phyloP scores from a whole-genome alignment of 1,139 yeast species.

The Blastobotrys serpentis region DNA sequence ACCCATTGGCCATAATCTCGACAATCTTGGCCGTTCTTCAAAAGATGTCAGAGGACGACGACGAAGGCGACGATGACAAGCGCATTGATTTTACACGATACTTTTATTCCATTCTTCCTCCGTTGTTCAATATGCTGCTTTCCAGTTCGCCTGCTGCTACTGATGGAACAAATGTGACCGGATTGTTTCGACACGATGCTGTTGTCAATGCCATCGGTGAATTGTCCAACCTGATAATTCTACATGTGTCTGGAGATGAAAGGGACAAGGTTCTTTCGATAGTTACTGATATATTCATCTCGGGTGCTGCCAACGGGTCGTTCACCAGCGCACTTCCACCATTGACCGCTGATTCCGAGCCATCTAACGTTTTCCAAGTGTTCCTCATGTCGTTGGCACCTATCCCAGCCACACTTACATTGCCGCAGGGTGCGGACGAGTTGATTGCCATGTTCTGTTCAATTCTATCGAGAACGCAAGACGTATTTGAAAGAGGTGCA shows the following conservation, averaged over 20 bases:
- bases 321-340: conserved; percentile 14
- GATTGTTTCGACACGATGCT: conserved; percentile 19
- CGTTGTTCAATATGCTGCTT: conserved; percentile 25
- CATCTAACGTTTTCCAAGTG: conserved; percentile 47
- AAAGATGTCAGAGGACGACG: conserved; percentile 21
- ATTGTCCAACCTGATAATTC: conserved; percentile 20
- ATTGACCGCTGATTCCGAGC: conserved; percentile 21
- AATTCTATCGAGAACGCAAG: conserved; percentile 28
- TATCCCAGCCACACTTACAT: conserved; percentile 20
- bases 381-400: conserved; percentile 38
- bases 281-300: conserved; percentile 26
- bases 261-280: conserved; percentile 24
- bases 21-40: conserved; percentile 26
- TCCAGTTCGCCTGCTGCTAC: conserved; percentile 22
- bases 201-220: conserved; percentile 24
- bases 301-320: conserved; percentile 14
- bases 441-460: conserved; percentile 30
- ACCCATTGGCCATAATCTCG: conserved; percentile 27
- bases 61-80: too few species aligned
- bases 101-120: conserved; percentile 27
- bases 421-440: conserved; percentile 21
- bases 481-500: conserved; percentile 47
- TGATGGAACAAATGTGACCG: too few species aligned
- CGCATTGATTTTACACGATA: conserved; percentile 21
- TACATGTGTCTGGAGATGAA: conserved; percentile 16